Base-by-base conservation (phyloP, 495 filamentous ascomycete species). In the Lineolata rhizophorae region DNA sequence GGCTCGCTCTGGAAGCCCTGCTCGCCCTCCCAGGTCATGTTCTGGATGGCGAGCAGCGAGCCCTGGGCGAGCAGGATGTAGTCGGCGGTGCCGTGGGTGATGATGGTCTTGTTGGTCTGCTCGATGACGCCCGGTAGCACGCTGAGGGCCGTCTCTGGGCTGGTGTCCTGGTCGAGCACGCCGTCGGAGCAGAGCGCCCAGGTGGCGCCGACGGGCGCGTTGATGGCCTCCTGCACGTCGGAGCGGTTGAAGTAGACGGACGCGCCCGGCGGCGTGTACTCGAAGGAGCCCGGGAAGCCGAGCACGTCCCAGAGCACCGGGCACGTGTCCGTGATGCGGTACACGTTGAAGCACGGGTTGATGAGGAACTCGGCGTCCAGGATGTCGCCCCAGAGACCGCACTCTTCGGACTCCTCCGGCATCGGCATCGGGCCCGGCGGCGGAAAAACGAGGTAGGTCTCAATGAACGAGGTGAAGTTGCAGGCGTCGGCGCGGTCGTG, bases 261-360 rank as follows among this genome's bases (percentile, higher is more conserved):
- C 0, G 67, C 59, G 11, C 71, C 48, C 2, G 36, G 40, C 1
- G 52, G 50, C 2, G 33, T 11, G 40, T 57, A 57, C 37, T 45
- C 42, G 28, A 51, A 47, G 11, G 42, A 38, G 6, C 71, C 72
- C 0, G 74, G 68, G 48, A 79, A 83, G 16, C 76, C 80, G 30
- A 84, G 68, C 0, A 72, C 64, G 38, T 76, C 67, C 67, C 64
- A 81, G 2, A 74, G 58, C 25, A 72, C 51, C 0, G 79, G 79
- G 48, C 79, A 87, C 24, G 67, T 78, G 35, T 68, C 71, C 14
- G 68, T 62, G 13, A 87, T 60, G 35, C 79, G 68, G 51, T 84
- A 85, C 28, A 75, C 55, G 55, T 79, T 68, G 57, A 77, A 87
- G 56, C 79, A 85, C 0, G 79, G 79, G 54, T 85, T 87, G 18